Evolutionary conservation across 805 yeast species (phyloP).

Genomic region (Yamadazyma philogaea): DNA sequence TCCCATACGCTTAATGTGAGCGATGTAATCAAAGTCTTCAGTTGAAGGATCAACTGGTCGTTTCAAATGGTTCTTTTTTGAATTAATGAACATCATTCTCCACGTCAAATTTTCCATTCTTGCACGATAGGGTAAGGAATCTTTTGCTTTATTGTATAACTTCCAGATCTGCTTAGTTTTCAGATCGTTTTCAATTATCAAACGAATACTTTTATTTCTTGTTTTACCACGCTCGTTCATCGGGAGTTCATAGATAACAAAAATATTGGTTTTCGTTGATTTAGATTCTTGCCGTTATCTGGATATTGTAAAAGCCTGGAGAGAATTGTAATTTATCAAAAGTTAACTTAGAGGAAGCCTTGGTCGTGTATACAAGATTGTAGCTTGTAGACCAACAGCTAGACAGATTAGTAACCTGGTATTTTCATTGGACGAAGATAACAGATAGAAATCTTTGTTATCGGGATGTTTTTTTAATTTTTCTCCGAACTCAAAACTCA

Average conservation of each 20-base stretch:
- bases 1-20: conserved; percentile 58
- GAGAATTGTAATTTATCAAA: neutral
- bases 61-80: conserved; percentile 8
- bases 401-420: neutral
- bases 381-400: neutral
- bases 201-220: neutral
- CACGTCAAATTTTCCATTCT: conserved; percentile 85
- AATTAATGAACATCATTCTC: conserved; percentile 70
- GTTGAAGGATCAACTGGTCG: conserved; percentile 40
- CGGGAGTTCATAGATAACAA: conserved; percentile 1
- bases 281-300: neutral
- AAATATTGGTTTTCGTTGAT: neutral
- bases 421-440: conserved; percentile 5
- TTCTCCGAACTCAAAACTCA: no score
- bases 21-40: conserved; percentile 61
- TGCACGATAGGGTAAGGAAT: conserved; percentile 67
- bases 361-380: conserved; percentile 1
- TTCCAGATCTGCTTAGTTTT: conserved; percentile 55
- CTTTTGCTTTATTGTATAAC: conserved; percentile 74
- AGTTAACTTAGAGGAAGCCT: neutral
- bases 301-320: neutral
- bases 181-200: conserved; percentile 10
- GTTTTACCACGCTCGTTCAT: conserved; percentile 6
- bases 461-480: neutral
- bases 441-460: neutral